Conservation (phyloP, 257 asterid species). For the Thymus mandschuricus region DNA sequence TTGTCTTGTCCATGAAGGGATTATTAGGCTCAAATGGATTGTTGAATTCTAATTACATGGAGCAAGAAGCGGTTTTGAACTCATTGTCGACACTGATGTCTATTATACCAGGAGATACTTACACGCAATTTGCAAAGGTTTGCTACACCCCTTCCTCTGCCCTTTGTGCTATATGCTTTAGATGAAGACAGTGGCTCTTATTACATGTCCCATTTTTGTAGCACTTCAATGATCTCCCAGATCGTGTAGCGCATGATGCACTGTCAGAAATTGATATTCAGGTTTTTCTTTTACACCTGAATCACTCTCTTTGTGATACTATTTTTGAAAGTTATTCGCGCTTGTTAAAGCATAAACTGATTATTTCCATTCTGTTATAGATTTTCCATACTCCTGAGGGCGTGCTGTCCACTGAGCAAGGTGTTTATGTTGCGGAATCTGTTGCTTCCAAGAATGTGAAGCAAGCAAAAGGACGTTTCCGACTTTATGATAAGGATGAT, state of each 20-base stretch:
- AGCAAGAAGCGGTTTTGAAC: constrained; percentile 78
- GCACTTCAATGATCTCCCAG: constrained; percentile 79
- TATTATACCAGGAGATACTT: constrained; percentile 79
- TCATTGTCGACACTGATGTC: constrained; percentile 86
- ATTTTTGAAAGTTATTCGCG: neutral
- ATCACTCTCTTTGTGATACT: constrained; percentile 10
- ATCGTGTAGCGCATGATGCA: constrained; percentile 65
- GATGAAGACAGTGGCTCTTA: constrained; percentile 25
- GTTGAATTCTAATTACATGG: constrained; percentile 66
- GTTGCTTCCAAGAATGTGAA: constrained; percentile 71
- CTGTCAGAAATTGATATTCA: constrained; percentile 84
- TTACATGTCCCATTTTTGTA: constrained; percentile 42
- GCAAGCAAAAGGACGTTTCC: constrained; percentile 95
- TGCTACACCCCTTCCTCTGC: constrained; percentile 5
- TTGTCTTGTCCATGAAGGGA: constrained; percentile 50
- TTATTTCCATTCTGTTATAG: constrained; percentile 46
- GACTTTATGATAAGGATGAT: constrained; percentile 61
- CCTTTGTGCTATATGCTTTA: constrained; percentile 24
- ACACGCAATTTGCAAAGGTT: constrained; percentile 89
- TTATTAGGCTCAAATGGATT: constrained; percentile 76
- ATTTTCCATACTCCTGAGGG: constrained; percentile 91
- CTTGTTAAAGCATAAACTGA: constrained; percentile 29
- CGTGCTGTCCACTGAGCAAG: constrained; percentile 86
- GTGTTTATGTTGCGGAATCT: constrained; percentile 89
- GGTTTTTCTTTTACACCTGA: constrained; percentile 42